phyloP scores from a whole-genome alignment of 306 rosid species.

The Pterocarpus macrocarpus region DNA sequence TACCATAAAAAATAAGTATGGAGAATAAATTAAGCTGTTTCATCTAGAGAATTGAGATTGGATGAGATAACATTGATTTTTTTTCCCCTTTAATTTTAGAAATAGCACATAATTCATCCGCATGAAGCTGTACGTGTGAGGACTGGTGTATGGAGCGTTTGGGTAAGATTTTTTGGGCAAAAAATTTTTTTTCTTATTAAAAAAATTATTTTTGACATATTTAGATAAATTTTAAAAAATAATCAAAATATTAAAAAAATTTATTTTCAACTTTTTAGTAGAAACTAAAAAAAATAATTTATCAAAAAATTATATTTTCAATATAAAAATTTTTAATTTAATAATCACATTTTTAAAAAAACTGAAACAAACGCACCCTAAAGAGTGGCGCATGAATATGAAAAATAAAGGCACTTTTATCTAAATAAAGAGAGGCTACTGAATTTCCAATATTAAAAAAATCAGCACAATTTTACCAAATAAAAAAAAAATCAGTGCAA shows the following conservation, averaged over 20 bases:
- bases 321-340: no score
- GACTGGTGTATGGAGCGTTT: not conserved
- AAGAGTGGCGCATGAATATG: not conserved
- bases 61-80: not conserved
- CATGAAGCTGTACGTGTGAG: not conserved
- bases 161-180: no score
- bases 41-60: not conserved
- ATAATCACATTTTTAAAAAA: no score
- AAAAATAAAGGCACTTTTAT: not conserved
- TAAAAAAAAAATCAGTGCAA: not conserved
- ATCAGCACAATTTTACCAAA: not conserved
- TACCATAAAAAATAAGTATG: not conserved
- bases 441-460: not conserved
- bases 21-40: not conserved
- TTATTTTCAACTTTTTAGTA: no score
- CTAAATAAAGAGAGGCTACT: not conserved
- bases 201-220: no score
- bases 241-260: no score
- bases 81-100: not conserved
- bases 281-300: no score
- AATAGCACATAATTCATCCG: not conserved
- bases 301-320: no score
- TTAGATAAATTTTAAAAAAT: no score
- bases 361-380: no score
- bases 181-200: no score